phyloP scores from a whole-genome alignment of 2,329 filamentous ascomycete genomes.

The Apiospora pterosperma region DNA sequence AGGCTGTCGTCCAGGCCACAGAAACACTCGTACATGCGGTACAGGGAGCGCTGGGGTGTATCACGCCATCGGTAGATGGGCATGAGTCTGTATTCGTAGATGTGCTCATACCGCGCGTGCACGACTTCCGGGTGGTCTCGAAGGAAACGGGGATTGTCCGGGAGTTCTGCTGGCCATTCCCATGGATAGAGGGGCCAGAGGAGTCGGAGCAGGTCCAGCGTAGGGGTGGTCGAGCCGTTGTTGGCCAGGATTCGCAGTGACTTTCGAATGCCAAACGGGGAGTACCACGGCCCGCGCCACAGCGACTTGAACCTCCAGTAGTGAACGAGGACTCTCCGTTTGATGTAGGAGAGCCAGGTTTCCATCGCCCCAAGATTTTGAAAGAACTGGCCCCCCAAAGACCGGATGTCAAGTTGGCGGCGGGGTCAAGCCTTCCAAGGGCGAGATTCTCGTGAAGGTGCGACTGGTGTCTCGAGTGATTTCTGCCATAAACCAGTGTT shows the following conservation, averaged over 20 bases:
- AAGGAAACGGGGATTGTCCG: slow-evolving; percentile 7
- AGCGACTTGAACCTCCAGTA: not conserved
- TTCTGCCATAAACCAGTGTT: not conserved
- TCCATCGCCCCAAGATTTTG: not conserved
- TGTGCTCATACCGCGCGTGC: slow-evolving; percentile 6
- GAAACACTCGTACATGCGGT: slow-evolving; percentile 24
- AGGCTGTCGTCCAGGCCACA: slow-evolving; percentile 20
- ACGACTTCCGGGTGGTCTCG: slow-evolving; percentile 2
- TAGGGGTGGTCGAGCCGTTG: not conserved
- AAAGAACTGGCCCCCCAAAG: not conserved
- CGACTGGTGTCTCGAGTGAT: not conserved
- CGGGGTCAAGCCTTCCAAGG: not conserved
- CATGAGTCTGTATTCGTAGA: slow-evolving; percentile 10
- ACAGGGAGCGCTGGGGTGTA: slow-evolving; percentile 22
- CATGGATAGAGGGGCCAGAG: slow-evolving; percentile 10
- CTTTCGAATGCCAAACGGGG: not conserved
- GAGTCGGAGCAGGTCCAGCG: not conserved
- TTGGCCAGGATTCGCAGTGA: not conserved
- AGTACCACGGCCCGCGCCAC: slow-evolving; percentile 1
- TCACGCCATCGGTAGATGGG: slow-evolving; percentile 18
- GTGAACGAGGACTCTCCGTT: not conserved
- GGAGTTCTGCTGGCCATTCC: slow-evolving; percentile 2
- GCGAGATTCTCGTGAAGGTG: not conserved
- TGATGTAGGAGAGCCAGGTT: slow-evolving; percentile 2
- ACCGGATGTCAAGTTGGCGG: not conserved